These are phyloP conservation scores for Mycena belliarum DNA, from an alignment of 768 basidiomycete species.

Conservation along the genomic window DNA sequence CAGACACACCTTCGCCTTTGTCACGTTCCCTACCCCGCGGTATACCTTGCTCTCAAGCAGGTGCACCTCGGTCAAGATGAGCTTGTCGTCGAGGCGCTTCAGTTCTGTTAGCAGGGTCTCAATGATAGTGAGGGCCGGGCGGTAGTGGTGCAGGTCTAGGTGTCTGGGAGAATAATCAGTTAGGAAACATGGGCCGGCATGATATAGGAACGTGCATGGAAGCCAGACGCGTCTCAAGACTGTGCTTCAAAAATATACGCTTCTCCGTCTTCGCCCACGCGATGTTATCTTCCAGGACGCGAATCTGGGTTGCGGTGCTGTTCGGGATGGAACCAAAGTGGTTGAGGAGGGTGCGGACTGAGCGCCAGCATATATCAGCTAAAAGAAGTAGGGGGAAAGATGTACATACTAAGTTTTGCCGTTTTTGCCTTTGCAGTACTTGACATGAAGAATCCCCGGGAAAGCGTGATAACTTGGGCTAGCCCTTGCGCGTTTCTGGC, in stretches of 20 bases:
- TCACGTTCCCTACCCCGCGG: conserved; percentile 83
- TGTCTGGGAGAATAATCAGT: conserved; percentile 43
- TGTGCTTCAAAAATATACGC: conserved; percentile 94
- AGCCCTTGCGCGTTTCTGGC: conserved; percentile 80
- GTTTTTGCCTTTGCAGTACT: conserved; percentile 98
- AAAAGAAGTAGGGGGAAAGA: not conserved
- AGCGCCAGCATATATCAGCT: not conserved
- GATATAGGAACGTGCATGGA: conserved; percentile 42
- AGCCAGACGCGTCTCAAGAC: conserved; percentile 85
- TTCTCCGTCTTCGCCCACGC: conserved; percentile 91
- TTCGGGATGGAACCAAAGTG: conserved; percentile 81
- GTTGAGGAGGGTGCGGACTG: conserved; percentile 92
- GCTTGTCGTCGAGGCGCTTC: conserved; percentile 93
- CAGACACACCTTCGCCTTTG: conserved; percentile 78
- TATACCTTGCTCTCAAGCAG: conserved; percentile 91
- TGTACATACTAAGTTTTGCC: conserved; percentile 83
- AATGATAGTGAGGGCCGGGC: conserved; percentile 78
- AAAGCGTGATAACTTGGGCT: conserved; percentile 82
- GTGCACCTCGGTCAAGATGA: conserved; percentile 96
- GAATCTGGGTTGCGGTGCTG: conserved; percentile 74
- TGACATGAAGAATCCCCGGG: conserved; percentile 84
- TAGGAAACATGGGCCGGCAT: not conserved
- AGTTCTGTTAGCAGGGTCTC: conserved; percentile 89
- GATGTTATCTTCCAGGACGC: conserved; percentile 87
- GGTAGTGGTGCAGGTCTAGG: conserved; percentile 75